These are phyloP conservation scores for Nannochloris sp. DNA, from an alignment of 139 green algal genomes.

Conservation along the genomic window DNA sequence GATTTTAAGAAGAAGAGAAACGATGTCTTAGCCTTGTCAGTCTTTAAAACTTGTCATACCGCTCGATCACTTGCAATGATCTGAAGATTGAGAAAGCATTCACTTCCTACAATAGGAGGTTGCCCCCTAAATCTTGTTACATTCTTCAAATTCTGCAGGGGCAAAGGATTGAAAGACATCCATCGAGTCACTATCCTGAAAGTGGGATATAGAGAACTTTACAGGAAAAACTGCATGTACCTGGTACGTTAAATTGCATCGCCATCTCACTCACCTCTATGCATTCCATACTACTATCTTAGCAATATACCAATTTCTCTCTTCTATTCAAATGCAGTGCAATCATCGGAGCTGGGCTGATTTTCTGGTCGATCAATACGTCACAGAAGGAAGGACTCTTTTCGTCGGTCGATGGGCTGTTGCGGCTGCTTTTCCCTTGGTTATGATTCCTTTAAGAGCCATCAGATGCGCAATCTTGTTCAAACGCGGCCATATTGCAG, in stretches of 20 bases:
- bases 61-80: too few relatives aligned
- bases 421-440: constrained; percentile 70
- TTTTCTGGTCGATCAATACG: constrained; percentile 82
- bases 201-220: constrained; percentile 30
- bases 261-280: too few relatives aligned
- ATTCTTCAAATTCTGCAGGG: constrained; percentile 50
- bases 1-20: constrained; percentile 38
- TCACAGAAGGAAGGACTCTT: constrained; percentile 63
- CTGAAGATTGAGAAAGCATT: too few relatives aligned
- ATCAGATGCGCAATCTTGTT: constrained; percentile 68
- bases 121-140: too few relatives aligned
- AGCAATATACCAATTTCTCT: background rate
- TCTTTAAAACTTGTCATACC: too few relatives aligned
- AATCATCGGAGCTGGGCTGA: constrained; percentile 89
- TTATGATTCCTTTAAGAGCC: constrained; percentile 58
- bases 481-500: constrained; percentile 56
- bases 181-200: constrained; percentile 33
- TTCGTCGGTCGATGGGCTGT: constrained; percentile 74
- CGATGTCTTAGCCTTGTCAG: constrained; percentile 55
- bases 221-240: constrained; percentile 46
- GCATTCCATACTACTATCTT: too few relatives aligned
- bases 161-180: constrained; percentile 23
- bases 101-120: too few relatives aligned
- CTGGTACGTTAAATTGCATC: constrained; percentile 36
- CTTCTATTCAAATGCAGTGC: constrained; percentile 38